A percentile compares a stretch with the other conserved stretches of the same genome.
Conservation (phyloP, 306 rosid genomes). For the Boehmeria nivea region DNA sequence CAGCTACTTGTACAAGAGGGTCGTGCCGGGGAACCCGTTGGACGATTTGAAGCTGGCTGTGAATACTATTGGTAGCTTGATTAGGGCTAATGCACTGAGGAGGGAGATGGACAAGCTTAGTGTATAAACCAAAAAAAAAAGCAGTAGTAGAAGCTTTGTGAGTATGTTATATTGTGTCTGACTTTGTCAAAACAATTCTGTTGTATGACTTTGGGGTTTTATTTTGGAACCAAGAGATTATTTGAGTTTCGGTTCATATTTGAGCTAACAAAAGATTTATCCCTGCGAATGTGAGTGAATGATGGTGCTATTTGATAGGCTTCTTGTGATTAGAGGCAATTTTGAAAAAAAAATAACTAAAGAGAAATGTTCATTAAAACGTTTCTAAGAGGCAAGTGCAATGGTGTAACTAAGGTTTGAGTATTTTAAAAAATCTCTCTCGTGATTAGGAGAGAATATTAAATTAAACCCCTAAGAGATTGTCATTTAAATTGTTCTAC, state of each 20-base stretch:
- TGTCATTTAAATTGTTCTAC: no score
- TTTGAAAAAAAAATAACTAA: no score
- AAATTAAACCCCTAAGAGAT: no score
- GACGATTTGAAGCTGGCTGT: conserved; percentile 91
- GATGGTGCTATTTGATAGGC: no score
- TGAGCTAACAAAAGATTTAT: not conserved
- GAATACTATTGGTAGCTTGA: conserved; percentile 90
- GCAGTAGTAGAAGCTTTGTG: not conserved
- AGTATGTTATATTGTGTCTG: conserved; percentile 3
- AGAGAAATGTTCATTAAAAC: no score
- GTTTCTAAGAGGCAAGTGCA: no score
- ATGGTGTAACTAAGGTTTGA: no score
- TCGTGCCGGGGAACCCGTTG: conserved; percentile 85
- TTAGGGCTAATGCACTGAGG: conserved; percentile 82
- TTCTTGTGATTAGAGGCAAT: no score
- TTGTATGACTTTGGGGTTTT: conserved; percentile 5
- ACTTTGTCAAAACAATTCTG: conserved; percentile 8
- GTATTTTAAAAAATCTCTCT: no score
- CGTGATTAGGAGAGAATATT: no score
- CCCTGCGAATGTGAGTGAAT: no score
- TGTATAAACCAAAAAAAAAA: conserved; percentile 46
- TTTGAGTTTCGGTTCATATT: conserved; percentile 12
- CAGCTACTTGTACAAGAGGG: conserved; percentile 86
- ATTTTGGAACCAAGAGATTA: conserved; percentile 18
- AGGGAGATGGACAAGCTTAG: conserved; percentile 86